phyloP scores from a whole-genome alignment of 2,329 filamentous ascomycete genomes.

The Fusarium sublunatum region DNA sequence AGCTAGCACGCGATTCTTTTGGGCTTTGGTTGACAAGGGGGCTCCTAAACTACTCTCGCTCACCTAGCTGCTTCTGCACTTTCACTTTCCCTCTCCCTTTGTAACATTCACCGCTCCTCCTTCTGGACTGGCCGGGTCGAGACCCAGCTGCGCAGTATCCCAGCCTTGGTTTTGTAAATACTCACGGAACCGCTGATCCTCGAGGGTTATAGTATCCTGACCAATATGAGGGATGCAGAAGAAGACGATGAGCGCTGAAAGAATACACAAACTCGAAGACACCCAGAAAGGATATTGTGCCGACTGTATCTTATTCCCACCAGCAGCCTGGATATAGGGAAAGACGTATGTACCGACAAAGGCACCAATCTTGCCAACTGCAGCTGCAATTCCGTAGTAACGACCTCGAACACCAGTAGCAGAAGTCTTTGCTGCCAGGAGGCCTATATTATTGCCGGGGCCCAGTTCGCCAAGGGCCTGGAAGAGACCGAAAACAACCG shows the following conservation, averaged over 20 bases:
- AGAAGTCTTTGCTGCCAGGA: conserved; percentile 87
- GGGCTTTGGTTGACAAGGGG: no score
- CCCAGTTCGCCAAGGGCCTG: conserved; percentile 66
- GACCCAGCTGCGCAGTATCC: conserved; percentile 70
- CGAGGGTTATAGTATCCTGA: conserved; percentile 84
- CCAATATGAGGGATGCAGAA: conserved; percentile 80
- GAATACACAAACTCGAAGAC: conserved; percentile 78
- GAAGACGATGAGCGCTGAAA: conserved; percentile 70
- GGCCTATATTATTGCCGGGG: conserved; percentile 90
- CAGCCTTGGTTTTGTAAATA: conserved; percentile 81
- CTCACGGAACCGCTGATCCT: conserved; percentile 79
- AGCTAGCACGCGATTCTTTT: no score
- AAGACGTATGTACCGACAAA: conserved; percentile 90
- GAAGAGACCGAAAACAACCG: conserved; percentile 55
- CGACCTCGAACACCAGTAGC: conserved; percentile 86
- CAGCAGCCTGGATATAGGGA: conserved; percentile 74
- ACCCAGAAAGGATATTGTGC: conserved; percentile 94
- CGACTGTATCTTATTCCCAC: conserved; percentile 62
- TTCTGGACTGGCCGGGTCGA: conserved; percentile 48
- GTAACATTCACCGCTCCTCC: conserved; percentile 9
- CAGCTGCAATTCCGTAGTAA: conserved; percentile 78
- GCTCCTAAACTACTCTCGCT: no score
- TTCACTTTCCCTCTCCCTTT: conserved; percentile 30
- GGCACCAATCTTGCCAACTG: conserved; percentile 80
- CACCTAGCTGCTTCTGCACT: no score